Evolutionary conservation across 179 eudicot genomes (phyloP).

Genomic region (Sideroxylon spinosum): DNA sequence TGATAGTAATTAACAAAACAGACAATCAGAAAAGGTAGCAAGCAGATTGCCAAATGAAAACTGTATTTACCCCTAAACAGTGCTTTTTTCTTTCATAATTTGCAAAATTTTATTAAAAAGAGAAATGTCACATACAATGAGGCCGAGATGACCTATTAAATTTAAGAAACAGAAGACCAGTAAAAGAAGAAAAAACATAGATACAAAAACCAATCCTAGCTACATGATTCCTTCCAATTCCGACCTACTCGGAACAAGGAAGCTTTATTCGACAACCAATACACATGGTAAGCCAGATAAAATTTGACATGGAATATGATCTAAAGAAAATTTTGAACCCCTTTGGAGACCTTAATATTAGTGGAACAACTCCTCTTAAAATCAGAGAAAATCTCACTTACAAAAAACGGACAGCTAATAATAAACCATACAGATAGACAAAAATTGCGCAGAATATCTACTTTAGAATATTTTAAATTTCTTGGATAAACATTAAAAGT

Average conservation of each 20-base stretch:
- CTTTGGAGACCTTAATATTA: neutral
- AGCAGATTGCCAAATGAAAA: neutral
- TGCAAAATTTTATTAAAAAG: no score
- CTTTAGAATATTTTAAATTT: neutral
- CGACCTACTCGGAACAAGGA: no score
- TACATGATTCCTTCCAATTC: no score
- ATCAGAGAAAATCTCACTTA: neutral
- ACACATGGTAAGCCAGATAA: neutral
- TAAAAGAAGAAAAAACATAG: no score
- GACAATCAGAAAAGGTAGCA: neutral
- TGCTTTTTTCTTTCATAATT: no score
- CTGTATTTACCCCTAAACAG: no score
- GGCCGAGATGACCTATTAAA: no score
- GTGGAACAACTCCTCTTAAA: neutral
- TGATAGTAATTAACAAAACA: conserved; percentile 11
- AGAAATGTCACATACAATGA: no score
- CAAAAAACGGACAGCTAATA: neutral
- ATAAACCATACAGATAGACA: neutral
- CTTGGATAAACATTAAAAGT: neutral
- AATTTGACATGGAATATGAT: neutral
- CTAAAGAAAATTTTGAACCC: neutral
- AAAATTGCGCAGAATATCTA: neutral
- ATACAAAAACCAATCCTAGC: no score
- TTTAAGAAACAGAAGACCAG: no score
- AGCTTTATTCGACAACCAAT: neutral